Evolutionary conservation across 140 eudicot species (phyloP), one percentile per base, ranked within the genome.

Genomic region (Eryngium alpinum): DNA sequence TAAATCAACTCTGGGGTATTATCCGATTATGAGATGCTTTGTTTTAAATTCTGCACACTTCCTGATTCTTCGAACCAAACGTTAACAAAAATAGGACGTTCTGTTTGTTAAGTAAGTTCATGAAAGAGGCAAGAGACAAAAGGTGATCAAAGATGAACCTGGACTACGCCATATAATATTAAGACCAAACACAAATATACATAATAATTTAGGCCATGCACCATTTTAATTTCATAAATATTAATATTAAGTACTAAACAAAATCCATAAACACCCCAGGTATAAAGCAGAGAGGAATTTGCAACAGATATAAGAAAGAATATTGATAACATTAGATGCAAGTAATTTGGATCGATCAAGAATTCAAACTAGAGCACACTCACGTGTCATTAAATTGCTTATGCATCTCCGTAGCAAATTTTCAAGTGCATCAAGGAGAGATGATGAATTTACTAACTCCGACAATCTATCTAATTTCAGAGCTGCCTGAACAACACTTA

Each of bases 401-500:
- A 85, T 73, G 91, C 97, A 95, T 84, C 91, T 89, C 74, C 87
- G 86, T 43, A 95, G 88, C 93, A 87, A 91, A 77, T 79, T 79
- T 78, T 75, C 89, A 62, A 92, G 79, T 77, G 87, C 92, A 82
- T 89, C 92, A 52, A 92, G 80, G 14, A 89, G 88, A 83, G 72
- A 71, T 60, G 89, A 77, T 78, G 90, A 72, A 71, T 84, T 80
- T 34, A 95, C 70, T 31, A 91, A 79, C 59, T 88, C 91, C 49
- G 90, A 74, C 85, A 95, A 83, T 84, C 85, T 84, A 56, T 86
- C 77, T 82, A 95, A 57, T 51, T 86, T 88, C 79, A 95, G 66
- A 63, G 88, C 95, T 57, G 91, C 97, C 59, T 86, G 90, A 50
- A 95, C 93, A 80, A 95, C 97, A 83, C 90, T 86, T 81, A 95